A percentile compares a stretch with the other conserved stretches of the same genome.
These are phyloP conservation scores for Aulographum hederae DNA, from an alignment of 2,329 filamentous ascomycete genomes.

Conservation along the genomic window DNA sequence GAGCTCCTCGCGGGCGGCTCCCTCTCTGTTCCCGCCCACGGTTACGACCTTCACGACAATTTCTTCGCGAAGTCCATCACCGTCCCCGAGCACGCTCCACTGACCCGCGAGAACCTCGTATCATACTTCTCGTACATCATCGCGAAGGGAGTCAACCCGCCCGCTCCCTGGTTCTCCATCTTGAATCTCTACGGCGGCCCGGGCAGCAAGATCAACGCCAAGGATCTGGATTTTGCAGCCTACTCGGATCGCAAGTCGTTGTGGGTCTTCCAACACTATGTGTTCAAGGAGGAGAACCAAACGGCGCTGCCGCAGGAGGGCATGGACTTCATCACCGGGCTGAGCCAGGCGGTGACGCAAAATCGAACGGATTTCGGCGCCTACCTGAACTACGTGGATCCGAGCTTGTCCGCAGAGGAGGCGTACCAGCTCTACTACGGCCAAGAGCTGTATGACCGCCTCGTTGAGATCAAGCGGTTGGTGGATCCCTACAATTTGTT, in stretches of 20 bases:
- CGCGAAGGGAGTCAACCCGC: conserved; percentile 5
- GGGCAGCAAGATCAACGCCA: conserved; percentile 14
- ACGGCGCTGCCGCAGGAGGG: not conserved
- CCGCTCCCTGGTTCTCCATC: conserved; percentile 14
- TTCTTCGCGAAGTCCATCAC: conserved; percentile 21
- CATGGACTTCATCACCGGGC: conserved; percentile 4
- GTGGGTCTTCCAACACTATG: conserved; percentile 16
- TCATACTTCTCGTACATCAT: conserved; percentile 15
- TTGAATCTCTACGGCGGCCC: conserved; percentile 17
- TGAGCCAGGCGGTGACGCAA: conserved; percentile 8
- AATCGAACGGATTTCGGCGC: conserved; percentile 9
- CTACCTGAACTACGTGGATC: conserved; percentile 15
- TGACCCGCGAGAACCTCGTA: conserved; percentile 12
- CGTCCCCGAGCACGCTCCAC: conserved; percentile 16
- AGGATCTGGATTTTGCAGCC: conserved; percentile 8
- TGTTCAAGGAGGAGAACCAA: conserved; percentile 7
- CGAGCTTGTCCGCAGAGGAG: conserved; percentile 9
- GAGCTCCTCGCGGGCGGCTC: conserved; percentile 19
- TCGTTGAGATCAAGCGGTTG: conserved; percentile 2
- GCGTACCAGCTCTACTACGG: conserved; percentile 13
- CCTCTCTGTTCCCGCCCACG: conserved; percentile 1
- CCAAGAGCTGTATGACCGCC: conserved; percentile 4
- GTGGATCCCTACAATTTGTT: conserved; percentile 4
- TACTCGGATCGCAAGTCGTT: conserved; percentile 14
- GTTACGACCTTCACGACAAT: conserved; percentile 12